Evolutionary conservation across 257 asterid genomes (phyloP), one percentile per base, ranked within the genome.

Genomic region (Rehmannia glutinosa): DNA sequence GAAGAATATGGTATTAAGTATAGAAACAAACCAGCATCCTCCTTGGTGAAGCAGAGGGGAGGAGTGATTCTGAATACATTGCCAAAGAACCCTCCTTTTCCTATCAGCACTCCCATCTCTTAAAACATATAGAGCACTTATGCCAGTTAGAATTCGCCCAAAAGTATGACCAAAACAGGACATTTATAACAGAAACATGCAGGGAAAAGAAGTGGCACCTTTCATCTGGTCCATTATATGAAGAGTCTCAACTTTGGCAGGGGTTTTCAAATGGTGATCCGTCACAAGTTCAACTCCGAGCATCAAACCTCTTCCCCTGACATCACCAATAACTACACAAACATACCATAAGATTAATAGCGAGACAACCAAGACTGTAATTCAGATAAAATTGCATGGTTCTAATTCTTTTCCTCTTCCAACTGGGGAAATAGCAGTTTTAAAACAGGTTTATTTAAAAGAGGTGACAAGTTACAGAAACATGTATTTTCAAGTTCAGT

Each of bases 31-130:
- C 97, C 96, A 33, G 96, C 92, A 72, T 92, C 98, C 56, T 85
- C 96, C 78, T 80, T 84, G 77, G 86, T 89, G 88, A 92, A 89
- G 82, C 98, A 92, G 42, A 89, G 91, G 19, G 98, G 98, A 50
- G 98, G 98, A 45, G 98, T 92, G 77, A 92, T 78, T 35, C 97
- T 78, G 81, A 89, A 85, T 9, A 89, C 96, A 54, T 92, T 92
- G 51, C 98, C 98, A 5, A 73, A 82, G 74, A 87, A 85, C 28
- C 98, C 97, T 0, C 98, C 98, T 83, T 92, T 92, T 38, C 98
- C 98, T 4, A 92, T 73, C 12, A 86, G 74, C 35, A 92, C 89
- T 64, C 97, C 97, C 89, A 87, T 78, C 8, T 89, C 97, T 92
- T n/a, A n/a, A 80, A 58, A 69, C 53, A 63, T 7, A 64, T 4